phyloP scores from a whole-genome alignment of 1,139 yeast genomes.

The Hansenula anomala region DNA sequence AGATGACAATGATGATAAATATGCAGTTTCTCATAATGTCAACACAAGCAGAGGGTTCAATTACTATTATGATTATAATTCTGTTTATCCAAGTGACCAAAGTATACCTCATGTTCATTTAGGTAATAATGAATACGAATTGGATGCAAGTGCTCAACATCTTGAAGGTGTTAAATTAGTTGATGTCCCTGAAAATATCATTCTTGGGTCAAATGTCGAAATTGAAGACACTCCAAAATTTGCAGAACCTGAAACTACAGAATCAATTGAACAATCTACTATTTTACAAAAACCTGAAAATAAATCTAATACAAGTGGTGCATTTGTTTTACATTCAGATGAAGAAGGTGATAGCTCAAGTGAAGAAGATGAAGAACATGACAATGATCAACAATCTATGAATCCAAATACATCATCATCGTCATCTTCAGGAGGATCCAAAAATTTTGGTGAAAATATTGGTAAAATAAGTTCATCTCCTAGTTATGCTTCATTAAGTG shows the following conservation, averaged over 20 bases:
- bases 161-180: conserved; percentile 31
- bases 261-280: too few relatives aligned
- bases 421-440: conserved; percentile 4
- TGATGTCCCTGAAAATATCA: conserved; percentile 35
- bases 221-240: conserved; percentile 8
- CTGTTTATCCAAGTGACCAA: conserved; percentile 60
- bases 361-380: conserved; percentile 9
- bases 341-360: conserved; percentile 7
- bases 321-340: conserved; percentile 28
- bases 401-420: too few relatives aligned
- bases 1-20: conserved; percentile 40
- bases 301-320: not conserved
- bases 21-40: conserved; percentile 72
- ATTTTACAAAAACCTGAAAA: too few relatives aligned
- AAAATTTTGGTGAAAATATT: conserved; percentile 9
- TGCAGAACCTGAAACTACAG: too few relatives aligned
- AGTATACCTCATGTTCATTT: conserved; percentile 28
- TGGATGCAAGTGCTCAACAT: conserved; percentile 18
- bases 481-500: conserved; percentile 36
- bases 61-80: conserved; percentile 82
- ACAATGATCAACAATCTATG: not conserved
- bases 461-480: conserved; percentile 21
- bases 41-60: conserved; percentile 75
- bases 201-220: conserved; percentile 20
- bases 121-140: conserved; percentile 17